Base-by-base conservation (phyloP, 257 asterid species). In the Osmanthus fragrans region DNA sequence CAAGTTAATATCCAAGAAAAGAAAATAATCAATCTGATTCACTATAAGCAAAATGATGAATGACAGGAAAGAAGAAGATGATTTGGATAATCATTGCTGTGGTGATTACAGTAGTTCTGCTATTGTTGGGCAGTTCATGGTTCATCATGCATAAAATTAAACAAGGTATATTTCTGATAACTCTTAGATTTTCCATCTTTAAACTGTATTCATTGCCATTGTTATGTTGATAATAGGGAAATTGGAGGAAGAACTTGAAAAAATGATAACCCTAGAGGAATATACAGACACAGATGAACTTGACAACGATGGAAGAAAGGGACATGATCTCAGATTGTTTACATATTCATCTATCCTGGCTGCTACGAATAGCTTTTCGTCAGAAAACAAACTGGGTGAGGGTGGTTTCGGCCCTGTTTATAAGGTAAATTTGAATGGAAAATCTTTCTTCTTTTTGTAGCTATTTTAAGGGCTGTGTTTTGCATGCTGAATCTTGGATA, bases 331-430 rank as follows among this genome's bases (percentile, higher is more conserved):
- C 60, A 86, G 86, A 54, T 49, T 84, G 39, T 87, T 86, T 42
- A 84, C 87, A 27, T 83, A 84, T 72, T 80, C 84, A 4, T 86
- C 87, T 7, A 82, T 87, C 33, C 63, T 73, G 36, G 85, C 86
- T n/a, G 90, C 94, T 34, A 88, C 97, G 19, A 65, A 76, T 67
- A 80, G 82, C 77, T 89, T 91, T 33, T 88, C 93, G 49, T 45
- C 56, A 0, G 72, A 71, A 40, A 67, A 83, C 47, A 88, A 87
- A 80, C 87, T 91, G 13, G 96, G 92, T 77, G 74, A 85, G 82
- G 94, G 94, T 67, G 96, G 93, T 77, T 91, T 89, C 78, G 91
- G 92, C 79, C 83, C 91, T 30, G 94, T 89, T 72, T 54, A 54
- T 90, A 85, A 76, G 92, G 91, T 88, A 54, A 54, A n/a, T 19